Percentiles rank a stretch among this genome's conserved stretches.
phyloP scores from a whole-genome alignment of 148 eudicot species.

The Vaccinium darrowii region DNA sequence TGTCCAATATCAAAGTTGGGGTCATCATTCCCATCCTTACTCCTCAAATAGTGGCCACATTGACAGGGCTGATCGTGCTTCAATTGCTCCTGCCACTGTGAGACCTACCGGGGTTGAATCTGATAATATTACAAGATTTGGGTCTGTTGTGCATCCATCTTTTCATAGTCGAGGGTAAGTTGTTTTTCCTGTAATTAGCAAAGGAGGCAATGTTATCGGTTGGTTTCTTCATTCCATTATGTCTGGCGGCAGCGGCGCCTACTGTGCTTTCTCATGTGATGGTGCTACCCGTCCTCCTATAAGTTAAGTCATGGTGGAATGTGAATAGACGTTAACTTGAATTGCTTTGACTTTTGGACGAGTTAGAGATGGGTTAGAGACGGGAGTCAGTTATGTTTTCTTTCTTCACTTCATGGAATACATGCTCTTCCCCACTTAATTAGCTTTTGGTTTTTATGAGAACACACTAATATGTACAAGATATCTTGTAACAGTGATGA shows the following conservation, averaged over 20 bases:
- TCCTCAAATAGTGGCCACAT: constrained; percentile 15
- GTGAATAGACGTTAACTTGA: background rate
- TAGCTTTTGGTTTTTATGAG: constrained; percentile 1
- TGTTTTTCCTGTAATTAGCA: background rate
- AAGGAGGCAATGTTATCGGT: background rate
- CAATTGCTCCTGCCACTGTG: constrained; percentile 22
- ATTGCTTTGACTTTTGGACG: background rate
- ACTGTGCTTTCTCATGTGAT: background rate
- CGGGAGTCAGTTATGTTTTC: background rate
- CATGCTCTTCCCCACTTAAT: background rate
- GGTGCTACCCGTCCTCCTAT: background rate
- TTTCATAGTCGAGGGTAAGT: constrained; percentile 30
- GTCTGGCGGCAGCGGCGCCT: background rate
- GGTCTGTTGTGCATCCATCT: constrained; percentile 25
- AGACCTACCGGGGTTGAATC: constrained; percentile 26
- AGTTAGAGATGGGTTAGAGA: background rate
- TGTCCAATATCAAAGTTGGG: constrained; percentile 24
- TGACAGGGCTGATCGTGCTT: constrained; percentile 21
- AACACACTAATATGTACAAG: background rate
- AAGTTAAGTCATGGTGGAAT: background rate
- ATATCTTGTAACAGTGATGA: background rate
- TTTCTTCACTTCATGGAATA: background rate
- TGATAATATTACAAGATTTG: constrained; percentile 25
- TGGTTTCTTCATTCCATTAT: constrained; percentile 6
- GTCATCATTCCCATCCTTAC: constrained; percentile 25